Conservation (phyloP, 106 monocot genomes). For the Platanthera guangdongensis region DNA sequence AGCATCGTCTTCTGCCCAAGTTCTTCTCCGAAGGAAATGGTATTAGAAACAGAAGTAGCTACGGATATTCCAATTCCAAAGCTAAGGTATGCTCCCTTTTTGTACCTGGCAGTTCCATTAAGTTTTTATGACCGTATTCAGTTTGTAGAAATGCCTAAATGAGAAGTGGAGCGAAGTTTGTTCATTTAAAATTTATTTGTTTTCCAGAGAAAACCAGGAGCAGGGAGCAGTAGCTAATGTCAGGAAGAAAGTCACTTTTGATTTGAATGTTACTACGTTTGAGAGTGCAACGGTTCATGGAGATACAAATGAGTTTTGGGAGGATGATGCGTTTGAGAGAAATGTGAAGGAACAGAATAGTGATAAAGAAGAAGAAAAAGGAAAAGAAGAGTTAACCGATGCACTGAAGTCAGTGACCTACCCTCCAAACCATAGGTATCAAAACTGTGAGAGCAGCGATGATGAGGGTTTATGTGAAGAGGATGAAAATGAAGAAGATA, state of each 20-base stretch:
- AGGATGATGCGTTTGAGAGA: not conserved
- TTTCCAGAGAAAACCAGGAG: slow-evolving; percentile 26
- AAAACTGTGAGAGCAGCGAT: slow-evolving; percentile 39
- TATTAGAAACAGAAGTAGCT: slow-evolving; percentile 2
- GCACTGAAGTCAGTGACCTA: slow-evolving; percentile 11
- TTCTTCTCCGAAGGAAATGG: not conserved
- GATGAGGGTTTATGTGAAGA: slow-evolving; percentile 28
- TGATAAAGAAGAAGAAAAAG: not conserved
- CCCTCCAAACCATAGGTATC: slow-evolving; percentile 57
- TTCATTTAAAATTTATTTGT: not conserved
- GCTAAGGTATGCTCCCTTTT: slow-evolving; percentile 6
- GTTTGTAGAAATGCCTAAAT: not conserved
- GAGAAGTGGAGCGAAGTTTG: not conserved
- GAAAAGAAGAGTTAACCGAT: not conserved
- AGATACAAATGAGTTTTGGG: not conserved
- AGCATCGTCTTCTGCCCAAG: not conserved
- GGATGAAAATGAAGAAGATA: slow-evolving; percentile 18
- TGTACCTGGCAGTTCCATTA: no score
- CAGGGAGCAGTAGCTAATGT: slow-evolving; percentile 13
- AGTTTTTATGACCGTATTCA: not conserved
- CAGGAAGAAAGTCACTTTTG: slow-evolving; percentile 81
- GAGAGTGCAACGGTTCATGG: slow-evolving; percentile 9
- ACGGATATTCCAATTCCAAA: slow-evolving; percentile 7
- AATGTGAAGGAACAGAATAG: slow-evolving; percentile 11
- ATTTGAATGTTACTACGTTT: slow-evolving; percentile 60